Base-by-base conservation (phyloP, 2,329 filamentous ascomycete species). In the Thielaviopsis musarum region DNA sequence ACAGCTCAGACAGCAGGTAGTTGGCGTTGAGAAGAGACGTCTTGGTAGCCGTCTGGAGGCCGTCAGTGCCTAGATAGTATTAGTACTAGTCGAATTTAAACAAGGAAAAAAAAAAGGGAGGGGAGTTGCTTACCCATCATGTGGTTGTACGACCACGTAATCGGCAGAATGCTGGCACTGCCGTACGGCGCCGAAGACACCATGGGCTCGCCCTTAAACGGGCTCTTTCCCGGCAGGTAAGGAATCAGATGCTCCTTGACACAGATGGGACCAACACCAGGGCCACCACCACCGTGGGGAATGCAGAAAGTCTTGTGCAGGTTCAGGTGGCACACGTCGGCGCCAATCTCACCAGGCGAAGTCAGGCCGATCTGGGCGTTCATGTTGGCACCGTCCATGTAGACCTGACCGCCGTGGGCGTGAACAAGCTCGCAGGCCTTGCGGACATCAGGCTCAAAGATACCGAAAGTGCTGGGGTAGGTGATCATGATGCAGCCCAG, bases 251-350 rank as follows among this genome's bases (percentile, higher is more conserved):
- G 88, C 62, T 82, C 74, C 70, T 91, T 93, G 59, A 95, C 91
- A 68, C 90, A 91, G 65, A 97, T 95, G 58, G 91, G 91, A 1
- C 91, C 91, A 45, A 96, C 88, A 66, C 91, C 91, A 10, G 91
- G 91, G 17, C 91, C 91, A 64, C 91, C 91, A 64, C 91, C 91
- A 59, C 91, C 91, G 72, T 97, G 91, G 54, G 91, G 91, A 67
- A 97, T 97, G 70, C 91, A 97, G 77, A 97, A 97, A 2, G 91
- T 97, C 80, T 97, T 97, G 81, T 97, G 91, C 51, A 97, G 79
- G 73, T 97, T 97, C 62, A 97, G 77, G 75, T 96, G 91, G 79
- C 91, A 97, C 48, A 96, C 91, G 69, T 97, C 91, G 30, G 91
- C 91, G 21, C 91, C 91, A 65, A 97, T 95, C 70, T 94, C 90